Evolutionary conservation across 2,329 filamentous ascomycete species (phyloP), one percentile per base, ranked within the genome.

Genomic region (Chrysosporium keratinophilum): DNA sequence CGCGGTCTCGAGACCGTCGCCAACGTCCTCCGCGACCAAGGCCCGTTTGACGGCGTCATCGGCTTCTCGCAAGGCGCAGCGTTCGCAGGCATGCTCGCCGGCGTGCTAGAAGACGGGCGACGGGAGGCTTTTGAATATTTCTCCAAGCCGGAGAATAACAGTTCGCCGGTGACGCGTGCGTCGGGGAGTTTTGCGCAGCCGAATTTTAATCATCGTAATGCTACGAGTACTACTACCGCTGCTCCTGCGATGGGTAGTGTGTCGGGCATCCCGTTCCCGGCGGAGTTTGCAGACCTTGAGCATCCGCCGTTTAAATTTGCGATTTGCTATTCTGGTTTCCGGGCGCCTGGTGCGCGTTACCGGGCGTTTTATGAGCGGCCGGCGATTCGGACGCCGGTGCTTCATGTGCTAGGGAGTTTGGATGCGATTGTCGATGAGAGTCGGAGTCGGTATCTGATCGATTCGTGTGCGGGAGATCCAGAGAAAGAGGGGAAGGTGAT

Each of bases 361-460:
- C 67, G 68, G 39, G 87, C 80, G 50, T 83, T 87, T 57, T 94
- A 88, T 65, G 79, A 87, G 61, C 58, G 62, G 6, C 88, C 87
- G 14, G 77, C 78, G 65, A 84, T 96, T 56, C 68, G 66, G 58
- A 95, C 90, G 56, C 87, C 88, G 0, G 81, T 86, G 58, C 67
- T 95, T 69, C 88, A 95, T 71, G 85, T 89, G 61, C 68, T 95
- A 23, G 91, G 91, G 0, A 84, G 82, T 52, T 73, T 95, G 61
- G 91, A 96, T 72, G 88, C 85, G 2, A 87, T 96, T 0, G 90
- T 97, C 0, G 87, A 89, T 33, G 90, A 96, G 73, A 69, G 70
- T 51, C 75, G 87, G 63, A 87, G 81, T 66, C 74, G 79, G 62
- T 78, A 74, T 19, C 70, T 96, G 55, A 76, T 86, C 2, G 82